Conservation (phyloP, 129 eudicot species). For the Helichrysum umbraculigerum region DNA sequence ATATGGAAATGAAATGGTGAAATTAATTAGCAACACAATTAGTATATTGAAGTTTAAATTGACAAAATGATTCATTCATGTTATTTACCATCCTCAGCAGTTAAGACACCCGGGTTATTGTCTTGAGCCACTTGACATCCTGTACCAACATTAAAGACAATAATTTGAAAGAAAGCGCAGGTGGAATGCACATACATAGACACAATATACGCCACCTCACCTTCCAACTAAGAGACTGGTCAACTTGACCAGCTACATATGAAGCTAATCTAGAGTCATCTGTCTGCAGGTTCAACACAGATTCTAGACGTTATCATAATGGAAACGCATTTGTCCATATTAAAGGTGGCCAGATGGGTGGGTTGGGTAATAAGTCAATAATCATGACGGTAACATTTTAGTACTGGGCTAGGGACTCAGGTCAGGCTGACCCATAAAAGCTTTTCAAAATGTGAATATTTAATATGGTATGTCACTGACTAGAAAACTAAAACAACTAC, state of each 20-base stretch:
- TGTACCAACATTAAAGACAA: slow-evolving; percentile 24
- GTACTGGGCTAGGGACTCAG: no score
- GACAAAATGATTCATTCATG: neutral
- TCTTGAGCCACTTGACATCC: slow-evolving; percentile 94
- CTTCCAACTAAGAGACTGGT: slow-evolving; percentile 92
- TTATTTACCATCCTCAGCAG: slow-evolving; percentile 86
- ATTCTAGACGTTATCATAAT: neutral
- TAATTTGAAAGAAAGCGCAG: neutral
- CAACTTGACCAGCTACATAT: slow-evolving; percentile 85
- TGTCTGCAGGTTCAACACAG: slow-evolving; percentile 48
- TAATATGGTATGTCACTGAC: no score
- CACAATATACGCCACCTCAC: slow-evolving; percentile 24
- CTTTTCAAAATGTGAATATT: no score
- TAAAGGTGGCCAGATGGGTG: no score
- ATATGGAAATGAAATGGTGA: neutral
- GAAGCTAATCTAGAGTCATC: slow-evolving; percentile 90
- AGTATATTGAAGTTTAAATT: neutral
- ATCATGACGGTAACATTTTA: no score
- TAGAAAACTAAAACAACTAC: no score
- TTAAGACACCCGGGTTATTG: slow-evolving; percentile 88
- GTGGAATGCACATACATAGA: neutral
- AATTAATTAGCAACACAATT: neutral
- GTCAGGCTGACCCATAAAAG: no score
- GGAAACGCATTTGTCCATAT: neutral
- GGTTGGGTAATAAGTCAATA: no score